phyloP scores from a whole-genome alignment of 2,329 filamentous ascomycete species.

The Aureobasidium subglaciale region DNA sequence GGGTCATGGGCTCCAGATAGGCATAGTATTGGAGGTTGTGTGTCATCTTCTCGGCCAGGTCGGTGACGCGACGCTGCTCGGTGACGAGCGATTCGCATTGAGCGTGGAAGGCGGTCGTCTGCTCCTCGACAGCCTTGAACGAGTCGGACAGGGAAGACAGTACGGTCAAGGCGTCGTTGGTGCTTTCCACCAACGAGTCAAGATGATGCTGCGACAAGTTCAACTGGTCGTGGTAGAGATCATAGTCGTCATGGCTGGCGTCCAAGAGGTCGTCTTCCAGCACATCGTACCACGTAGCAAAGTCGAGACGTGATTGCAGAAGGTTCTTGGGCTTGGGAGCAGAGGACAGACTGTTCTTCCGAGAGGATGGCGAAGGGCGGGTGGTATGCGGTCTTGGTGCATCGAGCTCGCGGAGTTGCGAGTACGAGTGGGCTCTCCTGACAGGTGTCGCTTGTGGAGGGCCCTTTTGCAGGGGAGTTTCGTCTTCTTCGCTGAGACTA shows the following conservation, averaged over 20 bases:
- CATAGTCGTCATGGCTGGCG: slow-evolving; percentile 77
- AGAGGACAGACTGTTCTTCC: slow-evolving; percentile 29
- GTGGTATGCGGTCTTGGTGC: background rate
- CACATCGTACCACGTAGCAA: slow-evolving; percentile 51
- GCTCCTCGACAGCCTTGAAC: slow-evolving; percentile 78
- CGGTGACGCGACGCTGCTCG: slow-evolving; percentile 72
- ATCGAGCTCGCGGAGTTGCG: slow-evolving; percentile 64
- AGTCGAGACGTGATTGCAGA: slow-evolving; percentile 53
- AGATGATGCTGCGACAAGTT: slow-evolving; percentile 75
- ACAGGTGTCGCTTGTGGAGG: slow-evolving; percentile 61
- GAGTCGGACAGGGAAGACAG: slow-evolving; percentile 75
- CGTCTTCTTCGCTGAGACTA: slow-evolving; percentile 52
- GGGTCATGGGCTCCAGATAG: slow-evolving; percentile 84
- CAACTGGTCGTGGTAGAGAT: slow-evolving; percentile 74
- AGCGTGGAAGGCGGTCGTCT: slow-evolving; percentile 87
- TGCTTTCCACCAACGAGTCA: slow-evolving; percentile 68
- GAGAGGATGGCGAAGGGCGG: slow-evolving; percentile 26
- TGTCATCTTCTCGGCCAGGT: slow-evolving; percentile 74
- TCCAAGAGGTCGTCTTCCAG: slow-evolving; percentile 64
- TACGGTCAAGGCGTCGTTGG: slow-evolving; percentile 66
- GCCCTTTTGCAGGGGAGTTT: slow-evolving; percentile 42
- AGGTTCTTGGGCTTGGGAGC: slow-evolving; percentile 23
- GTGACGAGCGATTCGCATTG: slow-evolving; percentile 83
- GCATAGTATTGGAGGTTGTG: slow-evolving; percentile 91
- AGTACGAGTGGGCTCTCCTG: slow-evolving; percentile 68